Evolutionary conservation across 495 filamentous ascomycete genomes (phyloP).

Genomic region (Schizothecium vesticola): DNA sequence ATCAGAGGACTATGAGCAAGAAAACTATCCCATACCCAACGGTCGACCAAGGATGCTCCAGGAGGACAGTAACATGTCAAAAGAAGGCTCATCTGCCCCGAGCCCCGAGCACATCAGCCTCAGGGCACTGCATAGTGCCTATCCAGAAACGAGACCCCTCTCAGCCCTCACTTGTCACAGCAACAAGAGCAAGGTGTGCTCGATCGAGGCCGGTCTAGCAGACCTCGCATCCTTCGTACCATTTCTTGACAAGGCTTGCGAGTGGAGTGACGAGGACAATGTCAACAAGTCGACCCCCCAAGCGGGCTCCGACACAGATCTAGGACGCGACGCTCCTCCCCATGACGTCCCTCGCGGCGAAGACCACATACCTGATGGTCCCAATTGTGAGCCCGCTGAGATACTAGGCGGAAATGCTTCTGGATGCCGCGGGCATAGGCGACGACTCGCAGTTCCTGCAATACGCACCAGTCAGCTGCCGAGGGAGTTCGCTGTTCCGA

Average conservation of each 20-base stretch:
- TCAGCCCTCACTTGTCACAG: slow-evolving; percentile 1
- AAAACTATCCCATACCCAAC: background rate
- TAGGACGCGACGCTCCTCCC: background rate
- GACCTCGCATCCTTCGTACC: slow-evolving; percentile 20
- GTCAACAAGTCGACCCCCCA: background rate
- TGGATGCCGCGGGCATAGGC: slow-evolving; percentile 7
- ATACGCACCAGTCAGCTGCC: slow-evolving; percentile 1
- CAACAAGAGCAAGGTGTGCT: slow-evolving; percentile 16
- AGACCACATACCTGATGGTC: background rate
- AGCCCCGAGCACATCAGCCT: background rate
- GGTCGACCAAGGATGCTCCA: background rate
- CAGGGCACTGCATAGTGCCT: background rate
- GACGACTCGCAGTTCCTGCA: slow-evolving; percentile 8
- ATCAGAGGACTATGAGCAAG: background rate
- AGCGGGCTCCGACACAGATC: background rate
- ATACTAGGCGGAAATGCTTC: background rate
- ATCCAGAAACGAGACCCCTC: slow-evolving; percentile 1
- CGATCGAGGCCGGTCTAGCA: slow-evolving; percentile 22
- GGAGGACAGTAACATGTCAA: background rate
- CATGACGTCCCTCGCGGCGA: background rate
- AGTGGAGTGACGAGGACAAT: background rate
- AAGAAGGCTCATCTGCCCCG: background rate
- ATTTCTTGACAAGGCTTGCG: slow-evolving; percentile 11
- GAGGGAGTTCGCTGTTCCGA: slow-evolving; percentile 26
- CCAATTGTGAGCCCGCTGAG: background rate